Conservation (phyloP, 371 early-diverging fungal species). For the Mucor plumbeus region DNA sequence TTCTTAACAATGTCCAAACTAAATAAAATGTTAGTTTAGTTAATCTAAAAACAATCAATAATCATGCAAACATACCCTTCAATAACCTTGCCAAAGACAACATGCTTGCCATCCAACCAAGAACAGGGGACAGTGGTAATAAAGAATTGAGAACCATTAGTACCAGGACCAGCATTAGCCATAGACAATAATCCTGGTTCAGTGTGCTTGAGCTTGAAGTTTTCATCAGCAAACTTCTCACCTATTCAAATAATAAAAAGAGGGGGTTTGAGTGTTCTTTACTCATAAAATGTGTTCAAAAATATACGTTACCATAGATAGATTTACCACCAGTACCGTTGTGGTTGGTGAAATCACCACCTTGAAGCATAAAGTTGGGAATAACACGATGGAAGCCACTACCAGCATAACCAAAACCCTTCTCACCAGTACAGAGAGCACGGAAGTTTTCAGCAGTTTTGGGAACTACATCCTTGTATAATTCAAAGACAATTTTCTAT, state of each 20-base stretch:
- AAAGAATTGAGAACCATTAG: constrained; percentile 99
- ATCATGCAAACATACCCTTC: constrained; percentile 57
- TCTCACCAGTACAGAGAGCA: constrained; percentile 77
- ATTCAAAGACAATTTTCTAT: constrained; percentile 60
- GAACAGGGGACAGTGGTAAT: constrained; percentile 82
- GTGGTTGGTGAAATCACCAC: constrained; percentile 94
- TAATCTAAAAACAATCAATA: background rate
- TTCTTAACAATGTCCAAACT: constrained; percentile 73
- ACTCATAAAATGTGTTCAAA: background rate
- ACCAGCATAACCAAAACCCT: constrained; percentile 85
- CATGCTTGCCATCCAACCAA: constrained; percentile 99
- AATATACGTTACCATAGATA: constrained; percentile 82
- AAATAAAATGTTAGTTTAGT: background rate
- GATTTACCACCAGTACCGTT: constrained; percentile 98
- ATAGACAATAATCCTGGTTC: constrained; percentile 88
- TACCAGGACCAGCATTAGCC: constrained; percentile 95
- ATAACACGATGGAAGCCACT: constrained; percentile 91
- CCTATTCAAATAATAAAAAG: background rate
- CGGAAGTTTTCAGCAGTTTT: constrained; percentile 99
- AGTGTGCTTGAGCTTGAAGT: constrained; percentile 94
- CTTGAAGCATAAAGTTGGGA: constrained; percentile 98
- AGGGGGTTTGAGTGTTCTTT: background rate
- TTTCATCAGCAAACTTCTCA: constrained; percentile 95
- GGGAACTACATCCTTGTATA: constrained; percentile 89
- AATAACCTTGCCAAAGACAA: constrained; percentile 96